A percentile compares a stretch with the other conserved stretches of the same genome.
Conservation (phyloP, 2,329 filamentous ascomycete species). For the Fusarium verrucosum region DNA sequence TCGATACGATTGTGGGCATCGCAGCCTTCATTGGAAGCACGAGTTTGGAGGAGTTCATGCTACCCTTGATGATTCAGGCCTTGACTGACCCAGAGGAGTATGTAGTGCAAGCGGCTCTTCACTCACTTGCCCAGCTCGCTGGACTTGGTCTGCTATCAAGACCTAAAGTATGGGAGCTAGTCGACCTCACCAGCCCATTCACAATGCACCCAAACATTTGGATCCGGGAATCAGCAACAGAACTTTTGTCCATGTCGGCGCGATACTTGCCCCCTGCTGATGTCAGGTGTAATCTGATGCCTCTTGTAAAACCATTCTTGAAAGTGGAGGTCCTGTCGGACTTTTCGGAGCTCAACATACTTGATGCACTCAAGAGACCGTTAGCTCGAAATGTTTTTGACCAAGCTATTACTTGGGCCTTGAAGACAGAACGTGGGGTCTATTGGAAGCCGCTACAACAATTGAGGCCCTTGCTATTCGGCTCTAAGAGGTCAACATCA, state of each 20-base stretch:
- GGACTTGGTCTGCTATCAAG: slow-evolving; percentile 87
- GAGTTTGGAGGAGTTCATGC: slow-evolving; percentile 91
- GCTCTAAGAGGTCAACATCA: slow-evolving; percentile 63
- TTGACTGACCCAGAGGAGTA: slow-evolving; percentile 93
- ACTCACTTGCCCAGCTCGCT: slow-evolving; percentile 88
- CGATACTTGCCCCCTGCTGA: slow-evolving; percentile 82
- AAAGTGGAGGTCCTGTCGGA: slow-evolving; percentile 73
- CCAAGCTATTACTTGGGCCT: slow-evolving; percentile 85
- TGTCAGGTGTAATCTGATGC: slow-evolving; percentile 81
- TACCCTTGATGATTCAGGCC: slow-evolving; percentile 95
- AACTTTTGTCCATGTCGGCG: slow-evolving; percentile 82
- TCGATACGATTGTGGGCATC: slow-evolving; percentile 93
- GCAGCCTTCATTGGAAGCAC: slow-evolving; percentile 89
- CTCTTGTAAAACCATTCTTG: slow-evolving; percentile 82
- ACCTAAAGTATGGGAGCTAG: slow-evolving; percentile 84
- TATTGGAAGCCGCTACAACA: slow-evolving; percentile 87
- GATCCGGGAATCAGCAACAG: slow-evolving; percentile 89
- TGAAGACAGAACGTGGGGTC: slow-evolving; percentile 78
- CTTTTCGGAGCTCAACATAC: slow-evolving; percentile 76
- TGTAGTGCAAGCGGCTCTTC: slow-evolving; percentile 88
- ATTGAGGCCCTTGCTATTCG: slow-evolving; percentile 71
- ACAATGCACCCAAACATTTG: slow-evolving; percentile 94
- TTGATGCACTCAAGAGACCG: slow-evolving; percentile 86
- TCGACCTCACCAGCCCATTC: slow-evolving; percentile 84
- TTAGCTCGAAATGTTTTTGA: slow-evolving; percentile 84